A percentile compares a stretch with the other conserved stretches of the same genome.
These are phyloP conservation scores for Floccularia luteovirens DNA, from an alignment of 768 basidiomycete species.

Conservation along the genomic window DNA sequence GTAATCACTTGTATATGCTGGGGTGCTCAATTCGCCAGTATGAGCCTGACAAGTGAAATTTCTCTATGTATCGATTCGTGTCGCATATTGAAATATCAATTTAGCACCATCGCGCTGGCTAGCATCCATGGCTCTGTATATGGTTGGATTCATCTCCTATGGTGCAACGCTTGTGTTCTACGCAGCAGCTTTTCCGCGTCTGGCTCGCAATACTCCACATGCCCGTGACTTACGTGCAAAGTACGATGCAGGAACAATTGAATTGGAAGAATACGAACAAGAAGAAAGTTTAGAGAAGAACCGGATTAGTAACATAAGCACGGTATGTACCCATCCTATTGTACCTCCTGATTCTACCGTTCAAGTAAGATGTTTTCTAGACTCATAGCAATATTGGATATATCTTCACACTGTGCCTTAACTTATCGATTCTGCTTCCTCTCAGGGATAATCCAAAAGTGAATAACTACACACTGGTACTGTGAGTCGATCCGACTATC, in stretches of 20 bases:
- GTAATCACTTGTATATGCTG: conserved; percentile 68
- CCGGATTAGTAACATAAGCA: conserved; percentile 77
- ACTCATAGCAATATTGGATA: conserved; percentile 75
- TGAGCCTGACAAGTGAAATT: conserved; percentile 59
- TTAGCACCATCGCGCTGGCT: conserved; percentile 63
- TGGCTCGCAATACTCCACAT: conserved; percentile 71
- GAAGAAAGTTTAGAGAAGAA: conserved; percentile 84
- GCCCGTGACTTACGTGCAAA: conserved; percentile 46
- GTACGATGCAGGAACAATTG: conserved; percentile 53
- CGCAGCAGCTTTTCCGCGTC: conserved; percentile 69
- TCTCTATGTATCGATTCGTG: neutral
- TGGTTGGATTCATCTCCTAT: conserved; percentile 73
- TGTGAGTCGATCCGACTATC: conserved; percentile 35
- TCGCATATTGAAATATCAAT: conserved; percentile 1
- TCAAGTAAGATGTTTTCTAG: conserved; percentile 23
- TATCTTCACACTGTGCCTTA: conserved; percentile 54
- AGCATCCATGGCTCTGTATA: conserved; percentile 72
- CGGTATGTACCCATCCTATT: conserved; percentile 31
- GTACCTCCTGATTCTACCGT: neutral
- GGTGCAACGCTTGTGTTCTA: conserved; percentile 81
- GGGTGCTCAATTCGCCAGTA: conserved; percentile 73
- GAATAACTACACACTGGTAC: conserved; percentile 65
- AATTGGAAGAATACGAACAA: conserved; percentile 54
- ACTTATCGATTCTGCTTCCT: conserved; percentile 65
- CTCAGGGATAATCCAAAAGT: conserved; percentile 48